phyloP scores from a whole-genome alignment of 2,329 filamentous ascomycete genomes.

The Tolypocladium capitatum region DNA sequence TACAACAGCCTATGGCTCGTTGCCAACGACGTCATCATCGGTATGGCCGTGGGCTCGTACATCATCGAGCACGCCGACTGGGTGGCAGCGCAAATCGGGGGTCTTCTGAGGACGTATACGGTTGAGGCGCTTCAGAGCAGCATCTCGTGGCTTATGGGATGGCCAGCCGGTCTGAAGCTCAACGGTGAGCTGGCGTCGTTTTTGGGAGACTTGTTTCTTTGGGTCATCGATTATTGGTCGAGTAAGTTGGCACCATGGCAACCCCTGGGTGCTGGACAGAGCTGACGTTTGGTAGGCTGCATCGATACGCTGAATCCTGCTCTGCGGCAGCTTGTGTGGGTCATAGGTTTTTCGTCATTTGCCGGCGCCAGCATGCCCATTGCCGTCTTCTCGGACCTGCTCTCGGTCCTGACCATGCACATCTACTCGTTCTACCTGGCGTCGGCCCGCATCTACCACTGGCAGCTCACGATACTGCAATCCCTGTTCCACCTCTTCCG shows the following conservation, averaged over 20 bases:
- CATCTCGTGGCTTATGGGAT: conserved; percentile 92
- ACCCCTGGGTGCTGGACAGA: neutral
- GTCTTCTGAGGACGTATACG: conserved; percentile 66
- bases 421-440: conserved; percentile 98
- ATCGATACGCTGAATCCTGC: conserved; percentile 65
- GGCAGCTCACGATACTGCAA: conserved; percentile 92
- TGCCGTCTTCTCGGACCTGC: conserved; percentile 83
- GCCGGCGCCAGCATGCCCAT: conserved; percentile 95
- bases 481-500: conserved; percentile 98
- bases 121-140: conserved; percentile 78
- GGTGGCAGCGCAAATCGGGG: conserved; percentile 69
- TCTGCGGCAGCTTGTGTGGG: conserved; percentile 76
- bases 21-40: conserved; percentile 96
- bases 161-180: conserved; percentile 86
- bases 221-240: conserved; percentile 98
- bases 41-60: conserved; percentile 89
- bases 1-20: conserved; percentile 99
- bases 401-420: conserved; percentile 84
- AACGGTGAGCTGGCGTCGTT: conserved; percentile 92
- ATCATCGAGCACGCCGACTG: conserved; percentile 88
- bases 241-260: conserved; percentile 33
- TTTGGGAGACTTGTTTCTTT: conserved; percentile 86
- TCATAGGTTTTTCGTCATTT: conserved; percentile 90
- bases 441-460: conserved; percentile 92
- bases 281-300: conserved; percentile 40